Evolutionary conservation across 148 eudicot genomes (phyloP).

Genomic region (Euryodendron excelsum): DNA sequence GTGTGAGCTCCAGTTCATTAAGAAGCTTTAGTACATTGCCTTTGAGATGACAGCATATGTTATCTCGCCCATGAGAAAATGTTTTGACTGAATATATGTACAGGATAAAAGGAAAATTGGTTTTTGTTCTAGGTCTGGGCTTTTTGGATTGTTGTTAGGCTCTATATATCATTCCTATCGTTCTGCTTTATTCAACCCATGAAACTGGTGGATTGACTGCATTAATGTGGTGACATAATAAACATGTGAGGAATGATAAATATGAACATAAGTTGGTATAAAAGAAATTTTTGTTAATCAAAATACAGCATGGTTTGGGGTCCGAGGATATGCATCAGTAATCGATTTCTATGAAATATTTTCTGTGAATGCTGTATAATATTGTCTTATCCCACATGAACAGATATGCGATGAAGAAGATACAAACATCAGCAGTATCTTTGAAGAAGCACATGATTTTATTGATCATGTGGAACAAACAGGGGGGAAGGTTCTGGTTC

Average conservation of each 20-base stretch:
- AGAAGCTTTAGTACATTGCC: too few relatives aligned
- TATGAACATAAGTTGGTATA: neutral
- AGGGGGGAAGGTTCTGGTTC: slow-evolving; percentile 92
- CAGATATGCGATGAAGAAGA: slow-evolving; percentile 92
- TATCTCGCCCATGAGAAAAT: too few relatives aligned
- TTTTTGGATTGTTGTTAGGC: too few relatives aligned
- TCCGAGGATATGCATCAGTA: neutral
- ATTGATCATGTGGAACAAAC: slow-evolving; percentile 64
- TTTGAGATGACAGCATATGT: too few relatives aligned
- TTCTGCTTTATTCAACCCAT: neutral
- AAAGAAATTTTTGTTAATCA: neutral
- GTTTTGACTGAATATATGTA: too few relatives aligned
- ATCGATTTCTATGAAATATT: neutral
- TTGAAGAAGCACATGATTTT: slow-evolving; percentile 79
- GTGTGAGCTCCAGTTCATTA: too few relatives aligned
- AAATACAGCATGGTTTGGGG: neutral
- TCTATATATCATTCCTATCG: too few relatives aligned
- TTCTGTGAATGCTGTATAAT: neutral
- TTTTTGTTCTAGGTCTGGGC: too few relatives aligned
- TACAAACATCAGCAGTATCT: slow-evolving; percentile 69
- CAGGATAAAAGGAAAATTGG: too few relatives aligned
- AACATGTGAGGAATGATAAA: neutral
- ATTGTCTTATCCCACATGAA: neutral
- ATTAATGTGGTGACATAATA: neutral
- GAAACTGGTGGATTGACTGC: neutral